Percentiles rank a stretch among this genome's conserved stretches.
Conservation (phyloP, 176 grass and related monocot species). For the Avena insularis region DNA sequence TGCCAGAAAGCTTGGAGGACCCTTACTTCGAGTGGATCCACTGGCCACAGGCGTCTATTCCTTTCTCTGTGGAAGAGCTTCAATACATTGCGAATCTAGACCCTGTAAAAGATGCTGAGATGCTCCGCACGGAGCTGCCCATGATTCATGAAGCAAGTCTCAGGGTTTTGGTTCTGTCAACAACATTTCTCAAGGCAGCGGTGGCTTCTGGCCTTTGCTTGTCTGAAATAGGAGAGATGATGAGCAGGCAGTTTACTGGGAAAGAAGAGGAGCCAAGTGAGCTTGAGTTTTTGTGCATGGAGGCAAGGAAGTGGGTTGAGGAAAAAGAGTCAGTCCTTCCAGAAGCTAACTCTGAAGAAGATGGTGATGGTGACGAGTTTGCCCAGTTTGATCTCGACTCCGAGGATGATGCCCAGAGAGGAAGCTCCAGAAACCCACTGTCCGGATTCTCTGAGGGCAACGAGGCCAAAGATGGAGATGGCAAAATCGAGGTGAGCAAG, state of each 20-base stretch:
- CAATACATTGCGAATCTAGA: slow-evolving; percentile 80
- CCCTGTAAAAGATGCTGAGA: slow-evolving; percentile 68
- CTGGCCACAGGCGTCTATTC: slow-evolving; percentile 89
- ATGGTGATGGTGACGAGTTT: slow-evolving; percentile 64
- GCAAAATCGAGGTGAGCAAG: neutral
- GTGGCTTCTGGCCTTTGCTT: slow-evolving; percentile 71
- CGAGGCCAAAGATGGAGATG: slow-evolving; percentile 47
- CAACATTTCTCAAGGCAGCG: slow-evolving; percentile 81
- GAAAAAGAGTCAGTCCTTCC: slow-evolving; percentile 57
- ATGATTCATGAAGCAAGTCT: slow-evolving; percentile 85
- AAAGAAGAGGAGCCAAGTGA: slow-evolving; percentile 90
- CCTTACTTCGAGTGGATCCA: slow-evolving; percentile 98
- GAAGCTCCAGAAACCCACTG: slow-evolving; percentile 58
- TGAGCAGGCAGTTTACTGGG: slow-evolving; percentile 87
- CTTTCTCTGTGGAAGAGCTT: slow-evolving; percentile 81
- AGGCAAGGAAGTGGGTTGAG: slow-evolving; percentile 63
- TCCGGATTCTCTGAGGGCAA: slow-evolving; percentile 72
- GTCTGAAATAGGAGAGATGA: slow-evolving; percentile 93
- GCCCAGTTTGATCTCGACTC: slow-evolving; percentile 75
- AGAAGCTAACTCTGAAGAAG: slow-evolving; percentile 54
- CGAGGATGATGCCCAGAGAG: slow-evolving; percentile 51
- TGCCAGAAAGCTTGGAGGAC: slow-evolving; percentile 89
- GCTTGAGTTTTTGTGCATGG: slow-evolving; percentile 82
- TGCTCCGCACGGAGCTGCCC: slow-evolving; percentile 66
- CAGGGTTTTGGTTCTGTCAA: slow-evolving; percentile 81